Conservation (phyloP, 2,329 filamentous ascomycete genomes). For the Fusarium algeriense region DNA sequence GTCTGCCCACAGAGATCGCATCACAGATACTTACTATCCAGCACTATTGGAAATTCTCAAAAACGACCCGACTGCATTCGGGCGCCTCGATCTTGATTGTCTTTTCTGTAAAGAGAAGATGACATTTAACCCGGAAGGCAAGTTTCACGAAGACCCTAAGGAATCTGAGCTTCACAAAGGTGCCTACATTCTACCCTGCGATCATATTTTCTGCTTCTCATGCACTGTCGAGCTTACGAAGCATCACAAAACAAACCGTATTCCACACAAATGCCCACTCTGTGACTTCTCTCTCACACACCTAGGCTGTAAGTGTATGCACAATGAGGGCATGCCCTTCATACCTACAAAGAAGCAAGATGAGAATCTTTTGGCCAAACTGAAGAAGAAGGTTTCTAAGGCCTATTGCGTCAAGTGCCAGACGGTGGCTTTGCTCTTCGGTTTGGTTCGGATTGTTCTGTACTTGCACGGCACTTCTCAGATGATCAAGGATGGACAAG, state of each 20-base stretch:
- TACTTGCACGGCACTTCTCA: neutral
- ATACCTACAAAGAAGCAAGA: neutral
- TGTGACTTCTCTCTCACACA: neutral
- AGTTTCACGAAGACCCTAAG: neutral
- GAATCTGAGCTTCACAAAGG: neutral
- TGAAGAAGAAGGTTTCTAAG: neutral
- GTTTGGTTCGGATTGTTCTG: neutral
- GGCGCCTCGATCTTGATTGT: conserved; percentile 7
- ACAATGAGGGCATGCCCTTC: neutral
- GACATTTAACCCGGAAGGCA: neutral
- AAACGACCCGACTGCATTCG: neutral
- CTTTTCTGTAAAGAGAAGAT: conserved; percentile 12
- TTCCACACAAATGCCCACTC: neutral
- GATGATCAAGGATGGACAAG: neutral
- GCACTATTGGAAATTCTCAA: neutral
- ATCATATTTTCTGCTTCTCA: conserved; percentile 17
- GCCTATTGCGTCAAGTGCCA: neutral
- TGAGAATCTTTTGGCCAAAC: neutral
- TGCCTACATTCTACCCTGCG: conserved; percentile 8
- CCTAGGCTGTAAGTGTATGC: neutral
- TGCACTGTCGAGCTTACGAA: neutral
- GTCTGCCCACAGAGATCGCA: neutral
- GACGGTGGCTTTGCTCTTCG: neutral
- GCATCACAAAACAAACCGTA: rapidly evolving
- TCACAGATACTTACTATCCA: neutral